These are phyloP conservation scores for Drechslerella coelobrocha DNA, from an alignment of 2,329 filamentous ascomycete genomes.

Conservation along the genomic window DNA sequence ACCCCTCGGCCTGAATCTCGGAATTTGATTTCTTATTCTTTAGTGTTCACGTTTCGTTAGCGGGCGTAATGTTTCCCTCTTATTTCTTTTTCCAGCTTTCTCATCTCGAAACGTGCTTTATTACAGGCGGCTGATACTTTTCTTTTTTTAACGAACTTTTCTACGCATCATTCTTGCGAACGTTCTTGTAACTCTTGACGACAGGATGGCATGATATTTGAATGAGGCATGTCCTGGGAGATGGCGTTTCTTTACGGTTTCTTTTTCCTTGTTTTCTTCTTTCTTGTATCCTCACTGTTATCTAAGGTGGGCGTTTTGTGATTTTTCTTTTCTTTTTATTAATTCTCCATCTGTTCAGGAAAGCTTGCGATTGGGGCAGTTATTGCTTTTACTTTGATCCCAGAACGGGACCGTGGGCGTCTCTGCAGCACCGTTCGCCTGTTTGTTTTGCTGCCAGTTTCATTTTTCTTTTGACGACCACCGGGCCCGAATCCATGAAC, in stretches of 20 bases:
- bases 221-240: conserved; percentile 42
- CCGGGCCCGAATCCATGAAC: background rate
- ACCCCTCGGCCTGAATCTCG: conserved; percentile 9
- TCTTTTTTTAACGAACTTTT: conserved; percentile 2
- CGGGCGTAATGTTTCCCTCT: conserved; percentile 15
- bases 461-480: background rate
- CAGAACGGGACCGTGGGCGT: background rate
- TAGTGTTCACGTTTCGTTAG: background rate
- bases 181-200: conserved; percentile 29
- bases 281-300: conserved; percentile 7
- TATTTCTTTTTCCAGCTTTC: background rate
- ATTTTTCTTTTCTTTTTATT: no score
- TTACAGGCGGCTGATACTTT: background rate
- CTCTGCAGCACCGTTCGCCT: background rate
- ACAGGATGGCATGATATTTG: conserved; percentile 45
- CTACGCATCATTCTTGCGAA: conserved; percentile 1
- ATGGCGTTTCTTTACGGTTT: conserved; percentile 39
- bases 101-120: conserved; percentile 6
- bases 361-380: conserved; percentile 34
- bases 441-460: background rate
- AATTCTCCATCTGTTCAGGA: conserved; percentile 3
- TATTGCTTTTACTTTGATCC: background rate
- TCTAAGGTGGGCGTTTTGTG: background rate
- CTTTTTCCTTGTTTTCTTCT: conserved; percentile 26
- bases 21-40: conserved; percentile 7